Evolutionary conservation across 2,329 filamentous ascomycete species (phyloP), one percentile per base, ranked within the genome.

Genomic region (Diaporthe sp.): DNA sequence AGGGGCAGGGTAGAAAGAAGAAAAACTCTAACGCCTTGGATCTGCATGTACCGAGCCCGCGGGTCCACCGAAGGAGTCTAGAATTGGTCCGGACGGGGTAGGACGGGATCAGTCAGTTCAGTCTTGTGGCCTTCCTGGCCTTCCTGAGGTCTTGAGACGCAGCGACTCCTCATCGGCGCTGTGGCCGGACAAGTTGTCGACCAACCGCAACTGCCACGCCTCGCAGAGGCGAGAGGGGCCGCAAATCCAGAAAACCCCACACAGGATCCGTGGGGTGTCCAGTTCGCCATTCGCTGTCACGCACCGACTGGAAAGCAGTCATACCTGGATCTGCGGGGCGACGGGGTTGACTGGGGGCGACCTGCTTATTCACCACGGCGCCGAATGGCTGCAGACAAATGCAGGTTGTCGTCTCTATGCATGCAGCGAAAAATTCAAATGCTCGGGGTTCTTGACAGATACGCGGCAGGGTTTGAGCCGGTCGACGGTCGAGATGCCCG

Each of bases 341-440:
- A 60, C 54, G 68, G 54, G 68, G 68, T 42, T 30, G n/a, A 17
- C 35, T 42, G 40, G 55, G 33, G 40, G 45, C 38, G 30, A 40
- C 69, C 69, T 55, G 57, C 57, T 64, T 54, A 54, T 64, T 64
- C 45, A 33, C 22, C 38, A 42, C 13, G 70, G n/a, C 33, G 45
- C 70, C 57, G 57, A 61, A 60, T 72, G 70, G 70, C 60, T 72
- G 60, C 57, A 55, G 45, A 33, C 35, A 42, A 9, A 64, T 72
- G 70, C 70, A 72, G 33, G 45, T 42, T 45, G 70, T 25, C 35
- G 45, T 55, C 54, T 70, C n/a, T 15, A 70, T 33, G 54, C 40
- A 70, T n/a, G 52, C 35, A 25, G 52, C 13, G 33, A 70, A 70
- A 70, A 52, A 42, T 9, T 33, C 58, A 60, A 60, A 40, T 58